A percentile compares a stretch with the other conserved stretches of the same genome.
Conservation (phyloP, 768 basidiomycete genomes). For the Paxillus ammoniavirescens region DNA sequence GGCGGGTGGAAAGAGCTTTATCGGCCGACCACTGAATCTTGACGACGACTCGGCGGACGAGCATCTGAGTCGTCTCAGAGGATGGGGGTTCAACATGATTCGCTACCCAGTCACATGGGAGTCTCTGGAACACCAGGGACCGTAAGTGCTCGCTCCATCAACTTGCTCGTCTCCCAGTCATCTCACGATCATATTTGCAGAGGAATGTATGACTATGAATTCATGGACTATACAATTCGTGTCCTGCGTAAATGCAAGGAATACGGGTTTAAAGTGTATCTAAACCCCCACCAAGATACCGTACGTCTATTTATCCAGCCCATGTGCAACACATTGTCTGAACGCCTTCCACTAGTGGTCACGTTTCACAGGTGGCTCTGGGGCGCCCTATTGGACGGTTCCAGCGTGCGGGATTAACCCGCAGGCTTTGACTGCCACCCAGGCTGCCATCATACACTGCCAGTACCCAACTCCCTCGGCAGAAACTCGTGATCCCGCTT, state of each 20-base stretch:
- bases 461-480: conserved; percentile 67
- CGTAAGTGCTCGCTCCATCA: conserved; percentile 57
- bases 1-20: conserved; percentile 64
- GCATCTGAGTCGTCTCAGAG: conserved; percentile 79
- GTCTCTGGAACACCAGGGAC: conserved; percentile 88
- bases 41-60: conserved; percentile 85
- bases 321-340: conserved; percentile 1
- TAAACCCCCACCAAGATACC: conserved; percentile 96
- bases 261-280: conserved; percentile 86
- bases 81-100: conserved; percentile 93
- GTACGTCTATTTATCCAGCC: conserved; percentile 46
- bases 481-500: conserved; percentile 60
- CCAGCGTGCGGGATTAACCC: conserved; percentile 90
- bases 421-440: conserved; percentile 78
- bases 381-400: conserved; percentile 93
- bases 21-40: conserved; percentile 76
- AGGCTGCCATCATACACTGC: conserved; percentile 82
- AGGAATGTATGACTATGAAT: conserved; percentile 86
- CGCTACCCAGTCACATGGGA: conserved; percentile 92
- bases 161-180: neutral
- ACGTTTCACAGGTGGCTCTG: conserved; percentile 91
- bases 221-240: conserved; percentile 87
- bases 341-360: conserved; percentile 65
- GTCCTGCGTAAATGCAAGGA: conserved; percentile 90
- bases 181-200: conserved; percentile 37